Evolutionary conservation across 1,139 yeast species (phyloP).

Genomic region (Blastobotrys arbuscula): DNA sequence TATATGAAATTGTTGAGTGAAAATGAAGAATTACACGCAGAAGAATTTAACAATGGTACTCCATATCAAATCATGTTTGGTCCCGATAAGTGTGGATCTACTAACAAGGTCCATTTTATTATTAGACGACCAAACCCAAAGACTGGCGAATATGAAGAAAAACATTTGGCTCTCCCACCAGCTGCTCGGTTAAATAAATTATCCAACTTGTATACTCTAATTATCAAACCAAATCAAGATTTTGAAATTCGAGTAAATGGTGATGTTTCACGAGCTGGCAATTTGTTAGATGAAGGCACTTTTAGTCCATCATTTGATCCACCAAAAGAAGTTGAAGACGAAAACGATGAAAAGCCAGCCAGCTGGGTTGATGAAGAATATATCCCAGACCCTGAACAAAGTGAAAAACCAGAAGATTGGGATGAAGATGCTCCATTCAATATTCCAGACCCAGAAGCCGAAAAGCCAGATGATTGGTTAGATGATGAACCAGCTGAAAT

Average conservation of each 20-base stretch:
- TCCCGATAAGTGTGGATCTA: slow-evolving; percentile 83
- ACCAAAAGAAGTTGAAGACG: slow-evolving; percentile 57
- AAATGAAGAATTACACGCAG: slow-evolving; percentile 41
- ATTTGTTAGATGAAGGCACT: slow-evolving; percentile 46
- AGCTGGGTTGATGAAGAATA: slow-evolving; percentile 71
- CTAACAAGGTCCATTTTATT: slow-evolving; percentile 75
- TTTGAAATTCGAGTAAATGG: slow-evolving; percentile 84
- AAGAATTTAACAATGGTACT: slow-evolving; percentile 53
- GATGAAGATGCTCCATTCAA: slow-evolving; percentile 57
- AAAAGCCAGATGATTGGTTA: slow-evolving; percentile 75
- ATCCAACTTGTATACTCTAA: slow-evolving; percentile 67
- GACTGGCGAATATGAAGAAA: slow-evolving; percentile 59
- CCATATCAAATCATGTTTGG: slow-evolving; percentile 91
- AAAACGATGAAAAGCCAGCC: slow-evolving; percentile 58
- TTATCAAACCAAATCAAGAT: slow-evolving; percentile 56
- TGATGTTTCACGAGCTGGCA: slow-evolving; percentile 62
- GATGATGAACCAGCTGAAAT: slow-evolving; percentile 55
- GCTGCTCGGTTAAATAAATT: slow-evolving; percentile 52
- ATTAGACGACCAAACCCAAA: slow-evolving; percentile 52
- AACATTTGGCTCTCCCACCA: slow-evolving; percentile 63
- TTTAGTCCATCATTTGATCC: slow-evolving; percentile 64
- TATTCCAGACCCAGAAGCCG: slow-evolving; percentile 61
- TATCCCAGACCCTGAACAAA: slow-evolving; percentile 61
- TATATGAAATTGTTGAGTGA: slow-evolving; percentile 67
- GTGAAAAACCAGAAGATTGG: slow-evolving; percentile 73